Conservation (phyloP, 2,329 filamentous ascomycete species). For the Ceratocystis papillata region DNA sequence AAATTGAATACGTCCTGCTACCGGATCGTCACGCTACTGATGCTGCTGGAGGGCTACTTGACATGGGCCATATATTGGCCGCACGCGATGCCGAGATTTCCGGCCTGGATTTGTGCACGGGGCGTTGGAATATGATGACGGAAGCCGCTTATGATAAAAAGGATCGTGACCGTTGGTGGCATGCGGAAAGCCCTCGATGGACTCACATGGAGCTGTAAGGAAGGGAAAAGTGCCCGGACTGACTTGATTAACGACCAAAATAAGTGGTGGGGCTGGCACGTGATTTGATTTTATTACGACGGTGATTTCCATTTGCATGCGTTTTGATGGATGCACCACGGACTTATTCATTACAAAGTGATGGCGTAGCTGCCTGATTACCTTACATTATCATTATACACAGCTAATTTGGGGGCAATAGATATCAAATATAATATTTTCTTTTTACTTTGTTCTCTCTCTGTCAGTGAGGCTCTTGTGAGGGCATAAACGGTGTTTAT, state of each 20-base stretch:
- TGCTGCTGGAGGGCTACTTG: conserved; percentile 46
- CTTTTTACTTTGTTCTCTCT: not conserved
- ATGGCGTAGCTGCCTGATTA: no score
- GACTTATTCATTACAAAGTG: not conserved
- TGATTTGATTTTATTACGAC: not conserved
- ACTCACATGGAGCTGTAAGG: conserved; percentile 26
- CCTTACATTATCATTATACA: not conserved
- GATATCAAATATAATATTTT: not conserved
- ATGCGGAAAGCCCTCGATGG: conserved; percentile 41
- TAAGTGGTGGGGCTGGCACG: not conserved
- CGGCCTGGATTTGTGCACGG: conserved; percentile 36
- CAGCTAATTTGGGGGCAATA: not conserved
- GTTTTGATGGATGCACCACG: not conserved
- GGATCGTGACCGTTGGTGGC: conserved; percentile 42
- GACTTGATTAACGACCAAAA: not conserved
- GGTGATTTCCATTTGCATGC: not conserved
- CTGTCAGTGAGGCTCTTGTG: not conserved
- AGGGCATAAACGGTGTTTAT: no score
- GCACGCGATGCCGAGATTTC: conserved; percentile 38
- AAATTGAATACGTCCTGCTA: conserved; percentile 49
- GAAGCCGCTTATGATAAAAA: conserved; percentile 34
- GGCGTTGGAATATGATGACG: conserved; percentile 37
- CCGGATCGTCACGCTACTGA: conserved; percentile 48
- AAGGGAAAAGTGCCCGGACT: not conserved
- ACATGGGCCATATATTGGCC: conserved; percentile 41